Conservation (phyloP, 345 rosid genomes). For the Camelina sativa region DNA sequence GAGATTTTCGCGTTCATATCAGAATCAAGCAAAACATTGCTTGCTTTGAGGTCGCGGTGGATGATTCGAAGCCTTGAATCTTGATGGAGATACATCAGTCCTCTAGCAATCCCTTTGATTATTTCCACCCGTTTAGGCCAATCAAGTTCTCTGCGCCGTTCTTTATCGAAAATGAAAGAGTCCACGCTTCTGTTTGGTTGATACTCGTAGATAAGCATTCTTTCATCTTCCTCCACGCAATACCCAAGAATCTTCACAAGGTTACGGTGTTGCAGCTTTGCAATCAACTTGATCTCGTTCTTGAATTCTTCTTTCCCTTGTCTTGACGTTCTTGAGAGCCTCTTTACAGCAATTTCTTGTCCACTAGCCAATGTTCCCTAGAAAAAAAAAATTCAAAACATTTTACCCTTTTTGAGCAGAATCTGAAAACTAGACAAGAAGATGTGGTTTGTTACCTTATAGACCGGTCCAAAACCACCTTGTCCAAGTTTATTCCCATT, state of each 20-base stretch:
- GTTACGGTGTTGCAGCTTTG: constrained; percentile 61
- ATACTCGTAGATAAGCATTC: constrained; percentile 59
- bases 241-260: constrained; percentile 59
- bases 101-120: constrained; percentile 48
- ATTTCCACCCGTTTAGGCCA: constrained; percentile 43
- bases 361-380: constrained; percentile 48
- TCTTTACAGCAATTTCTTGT: constrained; percentile 60
- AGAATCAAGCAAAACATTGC: constrained; percentile 44
- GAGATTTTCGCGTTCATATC: constrained; percentile 47
- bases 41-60: constrained; percentile 48
- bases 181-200: constrained; percentile 57
- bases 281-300: constrained; percentile 57
- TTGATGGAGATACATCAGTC: constrained; percentile 49
- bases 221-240: constrained; percentile 55
- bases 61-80: constrained; percentile 48
- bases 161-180: constrained; percentile 36
- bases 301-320: constrained; percentile 63
- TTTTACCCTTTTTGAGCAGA: not conserved
- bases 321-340: constrained; percentile 50
- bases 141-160: constrained; percentile 33
- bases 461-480: constrained; percentile 81
- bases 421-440: not conserved
- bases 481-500: constrained; percentile 59
- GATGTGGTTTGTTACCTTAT: constrained; percentile 49
- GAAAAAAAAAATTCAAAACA: not conserved